Evolutionary conservation across 23 red algal species (phyloP).

Genomic region (Cyanidium caldarium): DNA sequence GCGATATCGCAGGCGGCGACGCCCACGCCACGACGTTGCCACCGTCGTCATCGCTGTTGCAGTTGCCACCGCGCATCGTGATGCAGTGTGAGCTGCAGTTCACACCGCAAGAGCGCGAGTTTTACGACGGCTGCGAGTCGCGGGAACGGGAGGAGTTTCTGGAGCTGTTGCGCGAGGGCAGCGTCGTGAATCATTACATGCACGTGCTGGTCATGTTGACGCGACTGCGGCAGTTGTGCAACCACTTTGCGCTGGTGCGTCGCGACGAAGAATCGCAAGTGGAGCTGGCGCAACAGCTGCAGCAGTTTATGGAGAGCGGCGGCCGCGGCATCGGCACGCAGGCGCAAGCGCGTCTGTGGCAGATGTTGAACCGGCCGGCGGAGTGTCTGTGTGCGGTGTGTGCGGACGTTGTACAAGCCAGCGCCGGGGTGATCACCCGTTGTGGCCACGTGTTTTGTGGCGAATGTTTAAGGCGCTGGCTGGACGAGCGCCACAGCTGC

Average conservation of each 20-base stretch:
- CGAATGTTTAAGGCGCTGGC: not conserved
- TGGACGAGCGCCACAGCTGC: not conserved
- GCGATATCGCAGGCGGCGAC: slow-evolving; percentile 27
- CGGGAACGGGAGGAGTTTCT: not conserved
- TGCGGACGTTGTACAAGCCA: not conserved
- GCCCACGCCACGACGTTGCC: too few species aligned
- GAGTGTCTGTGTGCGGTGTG: slow-evolving; percentile 15
- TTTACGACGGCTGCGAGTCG: slow-evolving; percentile 17
- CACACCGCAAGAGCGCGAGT: slow-evolving; percentile 29
- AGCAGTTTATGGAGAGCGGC: not conserved
- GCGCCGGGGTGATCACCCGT: not conserved
- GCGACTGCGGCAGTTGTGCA: slow-evolving; percentile 41
- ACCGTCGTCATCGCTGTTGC: too few species aligned
- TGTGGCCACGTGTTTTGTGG: not conserved
- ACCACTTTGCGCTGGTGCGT: slow-evolving; percentile 19
- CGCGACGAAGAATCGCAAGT: not conserved
- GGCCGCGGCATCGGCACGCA: slow-evolving; percentile 10
- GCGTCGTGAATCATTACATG: not conserved
- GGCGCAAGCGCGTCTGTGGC: not conserved
- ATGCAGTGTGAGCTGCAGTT: slow-evolving; percentile 14
- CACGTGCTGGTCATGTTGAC: slow-evolving; percentile 30
- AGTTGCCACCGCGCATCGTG: slow-evolving; percentile 14
- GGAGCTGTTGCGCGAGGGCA: not conserved
- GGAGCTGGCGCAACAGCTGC: not conserved
- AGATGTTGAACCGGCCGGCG: slow-evolving; percentile 4